phyloP scores from a whole-genome alignment of 768 basidiomycete species.

The Tephrocybe sp. region DNA sequence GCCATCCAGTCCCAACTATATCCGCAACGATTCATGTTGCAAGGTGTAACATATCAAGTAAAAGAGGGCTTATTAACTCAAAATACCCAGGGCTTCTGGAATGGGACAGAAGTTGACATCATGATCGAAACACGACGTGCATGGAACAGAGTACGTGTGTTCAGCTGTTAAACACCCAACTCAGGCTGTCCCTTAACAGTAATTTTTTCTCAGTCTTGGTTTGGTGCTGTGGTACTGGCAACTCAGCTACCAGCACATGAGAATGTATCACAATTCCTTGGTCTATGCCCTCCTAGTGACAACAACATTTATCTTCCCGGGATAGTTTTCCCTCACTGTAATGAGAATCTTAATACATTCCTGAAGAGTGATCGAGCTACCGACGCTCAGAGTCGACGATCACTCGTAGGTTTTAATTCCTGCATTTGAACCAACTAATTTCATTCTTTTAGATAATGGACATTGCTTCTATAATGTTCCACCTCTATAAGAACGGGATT shows the following conservation, averaged over 20 bases:
- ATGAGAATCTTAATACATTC: background rate
- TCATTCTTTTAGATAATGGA: background rate
- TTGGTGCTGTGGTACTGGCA: background rate
- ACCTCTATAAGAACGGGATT: background rate
- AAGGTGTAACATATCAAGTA: too few relatives aligned
- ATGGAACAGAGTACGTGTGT: too few relatives aligned
- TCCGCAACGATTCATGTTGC: too few relatives aligned
- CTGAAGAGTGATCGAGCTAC: background rate
- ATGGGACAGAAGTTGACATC: too few relatives aligned
- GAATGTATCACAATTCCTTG: background rate
- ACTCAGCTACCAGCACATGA: background rate
- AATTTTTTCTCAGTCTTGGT: background rate
- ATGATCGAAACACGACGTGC: too few relatives aligned
- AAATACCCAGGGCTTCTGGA: too few relatives aligned
- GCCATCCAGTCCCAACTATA: too few relatives aligned
- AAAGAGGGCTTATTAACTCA: too few relatives aligned
- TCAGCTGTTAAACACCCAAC: too few relatives aligned
- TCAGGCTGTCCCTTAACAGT: too few relatives aligned
- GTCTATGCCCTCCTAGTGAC: background rate
- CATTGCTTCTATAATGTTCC: background rate
- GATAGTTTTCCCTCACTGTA: background rate
- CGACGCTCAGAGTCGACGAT: background rate
- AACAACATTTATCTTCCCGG: background rate
- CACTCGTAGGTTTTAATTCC: background rate
- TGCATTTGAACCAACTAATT: background rate